These are phyloP conservation scores for Ophiosphaerella narmari DNA, from an alignment of 2,329 filamentous ascomycete species.

Conservation along the genomic window DNA sequence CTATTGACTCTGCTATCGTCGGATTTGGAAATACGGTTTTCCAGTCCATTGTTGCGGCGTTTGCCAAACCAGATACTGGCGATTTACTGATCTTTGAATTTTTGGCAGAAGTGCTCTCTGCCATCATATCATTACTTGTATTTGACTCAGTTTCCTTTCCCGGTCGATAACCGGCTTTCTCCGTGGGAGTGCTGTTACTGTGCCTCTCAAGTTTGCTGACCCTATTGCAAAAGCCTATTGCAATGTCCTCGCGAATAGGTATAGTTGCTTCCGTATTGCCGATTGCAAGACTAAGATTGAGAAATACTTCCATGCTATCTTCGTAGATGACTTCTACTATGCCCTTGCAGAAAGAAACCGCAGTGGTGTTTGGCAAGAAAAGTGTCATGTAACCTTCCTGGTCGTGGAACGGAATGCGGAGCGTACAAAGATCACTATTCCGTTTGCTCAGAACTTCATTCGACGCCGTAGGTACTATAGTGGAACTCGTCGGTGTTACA, in stretches of 20 bases:
- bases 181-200: no score
- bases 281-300: neutral
- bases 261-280: neutral
- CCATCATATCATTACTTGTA: no score
- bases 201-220: neutral
- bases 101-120: no score
- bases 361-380: constrained; percentile 1
- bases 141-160: neutral
- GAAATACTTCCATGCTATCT: neutral
- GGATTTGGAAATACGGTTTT: no score
- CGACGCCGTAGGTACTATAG: neutral
- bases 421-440: constrained; percentile 1
- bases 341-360: constrained; percentile 1
- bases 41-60: no score
- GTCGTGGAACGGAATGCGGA: neutral
- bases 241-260: constrained; percentile 1
- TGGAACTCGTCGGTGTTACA: neutral
- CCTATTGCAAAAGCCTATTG: neutral
- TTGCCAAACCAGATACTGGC: no score
- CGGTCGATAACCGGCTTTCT: no score
- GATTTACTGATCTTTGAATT: no score
- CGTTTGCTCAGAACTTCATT: neutral
- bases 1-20: no score
- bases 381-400: constrained; percentile 7
- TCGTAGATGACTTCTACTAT: neutral